Base-by-base conservation (phyloP, 2,329 filamentous ascomycete genomes). In the Penicillium sp. region DNA sequence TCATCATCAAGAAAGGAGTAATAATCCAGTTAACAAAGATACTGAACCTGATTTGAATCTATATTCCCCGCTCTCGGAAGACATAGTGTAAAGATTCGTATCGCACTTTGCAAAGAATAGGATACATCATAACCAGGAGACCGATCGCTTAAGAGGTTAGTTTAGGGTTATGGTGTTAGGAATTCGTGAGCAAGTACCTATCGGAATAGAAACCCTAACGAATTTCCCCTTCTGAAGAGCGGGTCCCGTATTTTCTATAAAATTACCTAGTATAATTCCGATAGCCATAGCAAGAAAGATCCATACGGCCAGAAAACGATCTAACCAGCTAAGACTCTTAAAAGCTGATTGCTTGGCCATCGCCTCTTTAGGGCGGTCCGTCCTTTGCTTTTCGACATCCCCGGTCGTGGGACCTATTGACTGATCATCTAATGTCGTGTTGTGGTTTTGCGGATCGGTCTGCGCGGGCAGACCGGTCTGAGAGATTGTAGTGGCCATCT, bases 121-220 rank as follows among this genome's bases (percentile, higher is more conserved):
- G 93, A 71, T 95, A 96, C 92, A 96, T 96, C 92, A 96, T 96
- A 42, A 96, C 88, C 0, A 96, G 83, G 0, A 96, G 80, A 0
- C 93, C 92, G 53, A 96, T 80, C 0, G 92, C 91, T 91, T 42
- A 5, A 26, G 13, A 13, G 51, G 30, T 35, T 33, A 40, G n/a
- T 13, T 22, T 26, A 28, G 33, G 6, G 5, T 37, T 24, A 8
- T 1, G 2, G 28, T 40, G 17, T 9, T 5, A 8, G 5, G 26
- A 8, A 15, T 66, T 68, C 4, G 13, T 15, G 26, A 22, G 17
- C 22, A 60, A 80, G 53, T 75, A 86, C 86, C 86, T 47, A 91
- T 90, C 0, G 89, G 89, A 26, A 89, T 78, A 1, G 86, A 89
- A 0, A 91, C 88, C 0, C 87, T 87, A 0, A 91, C 89, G 69